phyloP scores from a whole-genome alignment of 331 rosid genomes.

The Spiraea crenata region DNA sequence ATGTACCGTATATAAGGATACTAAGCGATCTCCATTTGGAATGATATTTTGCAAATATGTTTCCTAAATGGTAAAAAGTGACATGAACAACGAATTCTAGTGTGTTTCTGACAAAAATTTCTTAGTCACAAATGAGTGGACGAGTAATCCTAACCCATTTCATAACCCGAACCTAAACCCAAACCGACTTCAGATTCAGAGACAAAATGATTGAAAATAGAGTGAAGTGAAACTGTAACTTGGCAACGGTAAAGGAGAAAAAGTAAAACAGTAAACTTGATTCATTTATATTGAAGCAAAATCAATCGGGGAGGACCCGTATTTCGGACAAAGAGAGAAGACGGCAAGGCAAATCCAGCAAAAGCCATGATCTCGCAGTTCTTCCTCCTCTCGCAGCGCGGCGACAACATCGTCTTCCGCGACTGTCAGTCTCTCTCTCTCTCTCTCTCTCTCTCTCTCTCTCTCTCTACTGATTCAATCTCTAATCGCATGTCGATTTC shows the following conservation, averaged over 20 bases:
- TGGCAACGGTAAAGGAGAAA: neutral
- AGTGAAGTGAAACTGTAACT: neutral
- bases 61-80: no score
- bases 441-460: slow-evolving; percentile 3
- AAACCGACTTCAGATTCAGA: no score
- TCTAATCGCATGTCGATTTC: neutral
- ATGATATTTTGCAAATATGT: no score
- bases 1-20: no score
- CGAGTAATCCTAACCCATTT: no score
- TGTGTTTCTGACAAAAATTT: no score
- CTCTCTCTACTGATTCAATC: neutral
- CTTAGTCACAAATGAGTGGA: no score
- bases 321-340: neutral
- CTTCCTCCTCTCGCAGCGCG: slow-evolving; percentile 55
- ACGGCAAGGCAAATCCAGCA: slow-evolving; percentile 15
- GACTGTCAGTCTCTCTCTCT: slow-evolving; percentile 39
- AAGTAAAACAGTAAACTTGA: neutral
- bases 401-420: slow-evolving; percentile 56
- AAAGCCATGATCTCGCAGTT: slow-evolving; percentile 48
- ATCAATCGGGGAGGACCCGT: neutral
- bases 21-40: no score
- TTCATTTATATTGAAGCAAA: neutral
- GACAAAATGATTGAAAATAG: neutral
- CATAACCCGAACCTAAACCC: no score
- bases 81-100: no score